These are phyloP conservation scores for Aspergillus persii DNA, from an alignment of 2,329 filamentous ascomycete species.

Conservation along the genomic window DNA sequence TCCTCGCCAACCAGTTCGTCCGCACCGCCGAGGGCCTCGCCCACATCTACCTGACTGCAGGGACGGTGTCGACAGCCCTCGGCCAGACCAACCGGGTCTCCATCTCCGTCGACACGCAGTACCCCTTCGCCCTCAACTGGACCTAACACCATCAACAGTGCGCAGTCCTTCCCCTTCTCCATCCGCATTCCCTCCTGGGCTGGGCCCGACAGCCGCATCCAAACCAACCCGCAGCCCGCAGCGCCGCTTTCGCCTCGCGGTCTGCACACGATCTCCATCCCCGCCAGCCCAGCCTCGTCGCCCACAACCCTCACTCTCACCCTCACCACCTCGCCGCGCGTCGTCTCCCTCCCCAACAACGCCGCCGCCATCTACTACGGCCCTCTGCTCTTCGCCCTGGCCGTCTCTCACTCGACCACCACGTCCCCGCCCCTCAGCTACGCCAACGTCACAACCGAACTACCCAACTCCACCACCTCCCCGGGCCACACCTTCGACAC, in stretches of 20 bases:
- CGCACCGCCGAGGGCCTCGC: slow-evolving; percentile 45
- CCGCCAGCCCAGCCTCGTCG: background rate
- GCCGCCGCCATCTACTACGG: background rate
- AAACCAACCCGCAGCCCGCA: background rate
- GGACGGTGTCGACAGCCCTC: slow-evolving; percentile 37
- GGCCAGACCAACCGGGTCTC: background rate
- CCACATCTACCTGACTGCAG: slow-evolving; percentile 52
- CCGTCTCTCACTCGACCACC: background rate
- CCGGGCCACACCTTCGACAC: background rate
- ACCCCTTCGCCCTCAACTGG: background rate
- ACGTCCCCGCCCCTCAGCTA: background rate
- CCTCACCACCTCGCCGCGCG: background rate
- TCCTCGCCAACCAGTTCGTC: slow-evolving; percentile 50
- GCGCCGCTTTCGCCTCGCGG: background rate
- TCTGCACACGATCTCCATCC: background rate
- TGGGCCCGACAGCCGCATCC: background rate
- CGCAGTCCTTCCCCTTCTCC: slow-evolving; percentile 3
- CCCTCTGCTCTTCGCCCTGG: background rate
- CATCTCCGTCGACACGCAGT: background rate
- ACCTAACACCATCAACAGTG: background rate
- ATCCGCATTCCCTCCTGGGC: background rate
- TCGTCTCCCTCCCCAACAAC: background rate
- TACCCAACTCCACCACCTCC: background rate
- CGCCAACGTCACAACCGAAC: background rate
- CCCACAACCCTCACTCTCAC: background rate